phyloP scores from a whole-genome alignment of 495 filamentous ascomycete species.

The Penicillium tannophilum region DNA sequence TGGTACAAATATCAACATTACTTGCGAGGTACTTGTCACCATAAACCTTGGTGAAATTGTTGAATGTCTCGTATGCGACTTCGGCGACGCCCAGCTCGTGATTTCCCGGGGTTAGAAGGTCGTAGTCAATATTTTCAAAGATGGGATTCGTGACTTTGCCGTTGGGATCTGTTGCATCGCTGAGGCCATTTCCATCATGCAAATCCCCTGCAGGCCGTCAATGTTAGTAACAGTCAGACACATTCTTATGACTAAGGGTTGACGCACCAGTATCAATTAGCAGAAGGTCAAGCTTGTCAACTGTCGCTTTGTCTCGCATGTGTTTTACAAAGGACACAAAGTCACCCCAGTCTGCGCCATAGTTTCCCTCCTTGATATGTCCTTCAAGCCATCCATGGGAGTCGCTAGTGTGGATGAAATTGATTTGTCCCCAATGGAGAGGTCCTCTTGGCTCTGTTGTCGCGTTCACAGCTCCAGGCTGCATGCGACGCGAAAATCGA shows the following conservation, averaged over 20 bases:
- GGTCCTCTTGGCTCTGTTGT: slow-evolving; percentile 34
- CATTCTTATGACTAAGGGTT: not conserved
- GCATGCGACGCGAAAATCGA: slow-evolving; percentile 19
- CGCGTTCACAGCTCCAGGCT: slow-evolving; percentile 39
- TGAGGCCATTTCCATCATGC: slow-evolving; percentile 45
- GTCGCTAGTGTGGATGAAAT: slow-evolving; percentile 50
- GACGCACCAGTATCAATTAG: slow-evolving; percentile 40
- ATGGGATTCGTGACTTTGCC: slow-evolving; percentile 39
- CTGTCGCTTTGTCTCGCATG: slow-evolving; percentile 39
- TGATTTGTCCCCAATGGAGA: slow-evolving; percentile 49
- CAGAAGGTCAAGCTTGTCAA: slow-evolving; percentile 38
- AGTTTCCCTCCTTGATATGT: slow-evolving; percentile 47
- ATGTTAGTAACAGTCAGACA: not conserved
- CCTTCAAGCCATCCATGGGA: slow-evolving; percentile 52
- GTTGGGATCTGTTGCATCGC: slow-evolving; percentile 40
- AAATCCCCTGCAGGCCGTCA: slow-evolving; percentile 28
- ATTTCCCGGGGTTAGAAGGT: slow-evolving; percentile 45
- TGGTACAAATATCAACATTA: slow-evolving; percentile 38
- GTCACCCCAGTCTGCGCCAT: slow-evolving; percentile 47
- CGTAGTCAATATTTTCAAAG: slow-evolving; percentile 46
- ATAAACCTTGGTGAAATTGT: slow-evolving; percentile 37
- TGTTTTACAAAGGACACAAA: slow-evolving; percentile 37
- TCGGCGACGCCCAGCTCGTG: slow-evolving; percentile 36
- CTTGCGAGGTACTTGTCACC: slow-evolving; percentile 45
- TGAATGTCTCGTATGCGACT: slow-evolving; percentile 35